phyloP scores from a whole-genome alignment of 768 basidiomycete genomes.

The Boletus sensibilis region DNA sequence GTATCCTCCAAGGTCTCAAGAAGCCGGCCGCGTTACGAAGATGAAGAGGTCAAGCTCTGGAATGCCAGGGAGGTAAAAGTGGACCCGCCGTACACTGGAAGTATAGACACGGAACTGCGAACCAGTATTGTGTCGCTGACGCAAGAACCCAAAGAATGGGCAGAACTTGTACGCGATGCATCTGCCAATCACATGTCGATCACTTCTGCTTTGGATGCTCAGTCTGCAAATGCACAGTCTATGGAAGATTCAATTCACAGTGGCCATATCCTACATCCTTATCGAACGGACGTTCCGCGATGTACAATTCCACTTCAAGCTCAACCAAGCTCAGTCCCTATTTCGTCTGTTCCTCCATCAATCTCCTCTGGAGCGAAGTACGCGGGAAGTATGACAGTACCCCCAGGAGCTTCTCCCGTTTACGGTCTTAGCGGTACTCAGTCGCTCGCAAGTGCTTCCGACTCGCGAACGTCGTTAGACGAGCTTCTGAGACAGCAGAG shows the following conservation, averaged over 20 bases:
- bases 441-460: conserved; percentile 5
- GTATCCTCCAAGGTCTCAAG: conserved; percentile 31
- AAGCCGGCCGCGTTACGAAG: conserved; percentile 20
- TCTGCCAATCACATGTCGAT: conserved; percentile 1
- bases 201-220: conserved; percentile 9
- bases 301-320: conserved; percentile 1
- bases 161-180: conserved; percentile 5
- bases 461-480: conserved; percentile 41
- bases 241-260: conserved; percentile 5
- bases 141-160: conserved; percentile 8
- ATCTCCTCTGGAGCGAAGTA: background rate
- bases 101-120: background rate
- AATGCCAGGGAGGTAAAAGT: conserved; percentile 32
- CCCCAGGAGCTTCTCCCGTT: conserved; percentile 39
- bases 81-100: conserved; percentile 5
- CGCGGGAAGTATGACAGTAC: background rate
- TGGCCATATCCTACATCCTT: background rate
- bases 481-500: conserved; percentile 58
- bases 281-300: background rate
- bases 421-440: conserved; percentile 44
- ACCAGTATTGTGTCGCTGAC: conserved; percentile 3
- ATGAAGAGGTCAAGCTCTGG: conserved; percentile 35
- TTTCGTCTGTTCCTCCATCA: background rate
- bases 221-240: conserved; percentile 3
- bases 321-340: background rate